Evolutionary conservation across 768 basidiomycete species (phyloP).

Genomic region (Tephrocybe sp.): DNA sequence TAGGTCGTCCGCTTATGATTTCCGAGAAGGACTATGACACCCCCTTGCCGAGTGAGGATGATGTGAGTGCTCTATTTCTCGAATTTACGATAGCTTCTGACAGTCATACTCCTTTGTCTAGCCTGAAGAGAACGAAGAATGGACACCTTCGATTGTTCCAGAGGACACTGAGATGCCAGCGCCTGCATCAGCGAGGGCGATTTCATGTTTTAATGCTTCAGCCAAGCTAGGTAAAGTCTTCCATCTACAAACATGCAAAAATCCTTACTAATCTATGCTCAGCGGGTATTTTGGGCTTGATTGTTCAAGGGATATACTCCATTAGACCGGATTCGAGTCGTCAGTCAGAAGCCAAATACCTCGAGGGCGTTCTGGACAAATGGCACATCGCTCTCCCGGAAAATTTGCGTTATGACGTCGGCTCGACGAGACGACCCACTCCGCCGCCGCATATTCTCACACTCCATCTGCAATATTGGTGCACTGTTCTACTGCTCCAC

Average conservation of each 20-base stretch:
- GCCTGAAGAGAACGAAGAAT: slow-evolving; percentile 66
- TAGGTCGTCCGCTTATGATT: slow-evolving; percentile 71
- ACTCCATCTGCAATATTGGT: slow-evolving; percentile 87
- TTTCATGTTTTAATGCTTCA: slow-evolving; percentile 81
- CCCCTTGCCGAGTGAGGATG: slow-evolving; percentile 54
- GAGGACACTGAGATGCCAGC: slow-evolving; percentile 24
- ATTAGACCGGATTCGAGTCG: slow-evolving; percentile 55
- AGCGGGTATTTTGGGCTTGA: slow-evolving; percentile 69
- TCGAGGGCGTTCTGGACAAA: slow-evolving; percentile 65
- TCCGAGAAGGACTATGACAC: slow-evolving; percentile 79
- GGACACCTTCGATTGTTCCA: slow-evolving; percentile 32
- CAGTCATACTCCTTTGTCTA: slow-evolving; percentile 19
- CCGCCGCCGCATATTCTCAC: slow-evolving; percentile 67
- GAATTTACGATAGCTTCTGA: slow-evolving; percentile 1
- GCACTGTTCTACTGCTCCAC: slow-evolving; percentile 69
- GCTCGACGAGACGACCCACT: slow-evolving; percentile 35
- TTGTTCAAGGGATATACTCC: slow-evolving; percentile 71
- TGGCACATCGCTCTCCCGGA: slow-evolving; percentile 74
- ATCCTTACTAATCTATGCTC: slow-evolving; percentile 8
- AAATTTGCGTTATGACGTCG: slow-evolving; percentile 62
- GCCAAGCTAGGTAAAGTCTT: slow-evolving; percentile 59
- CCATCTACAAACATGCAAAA: background rate
- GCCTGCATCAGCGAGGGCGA: slow-evolving; percentile 43
- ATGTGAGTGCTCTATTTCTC: slow-evolving; percentile 35
- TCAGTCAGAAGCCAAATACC: slow-evolving; percentile 50